Conservation (phyloP, 202 grass and related monocot species). For the Panicum virgatum region DNA sequence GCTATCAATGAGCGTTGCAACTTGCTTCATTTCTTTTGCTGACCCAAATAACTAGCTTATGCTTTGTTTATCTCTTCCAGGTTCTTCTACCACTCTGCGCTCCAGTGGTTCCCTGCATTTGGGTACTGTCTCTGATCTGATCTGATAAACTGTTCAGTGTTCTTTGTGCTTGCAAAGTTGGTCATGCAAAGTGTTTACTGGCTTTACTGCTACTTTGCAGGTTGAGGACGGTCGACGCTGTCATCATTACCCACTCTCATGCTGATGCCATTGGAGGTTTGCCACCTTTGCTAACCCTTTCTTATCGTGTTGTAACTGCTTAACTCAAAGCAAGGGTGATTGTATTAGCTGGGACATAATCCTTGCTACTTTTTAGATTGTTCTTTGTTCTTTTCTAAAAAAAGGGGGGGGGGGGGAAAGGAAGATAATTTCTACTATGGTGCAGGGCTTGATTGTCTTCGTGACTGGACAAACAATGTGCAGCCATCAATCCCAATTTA, state of each 20-base stretch:
- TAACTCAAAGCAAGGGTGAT: constrained; percentile 6
- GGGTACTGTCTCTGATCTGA: constrained; percentile 46
- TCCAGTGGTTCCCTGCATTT: constrained; percentile 81
- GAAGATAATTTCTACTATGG: constrained; percentile 10
- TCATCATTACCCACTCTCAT: constrained; percentile 96
- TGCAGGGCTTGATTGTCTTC: constrained; percentile 89
- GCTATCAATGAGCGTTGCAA: not conserved
- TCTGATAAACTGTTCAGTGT: not conserved
- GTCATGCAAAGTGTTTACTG: not conserved
- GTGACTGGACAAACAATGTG: constrained; percentile 97
- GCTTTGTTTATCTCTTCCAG: constrained; percentile 46
- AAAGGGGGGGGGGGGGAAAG: not conserved
- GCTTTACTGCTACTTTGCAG: constrained; percentile 39
- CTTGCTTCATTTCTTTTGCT: not conserved
- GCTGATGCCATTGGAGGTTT: constrained; percentile 96
- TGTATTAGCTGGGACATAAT: not conserved
- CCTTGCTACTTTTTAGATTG: not conserved
- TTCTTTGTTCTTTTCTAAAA: constrained; percentile 31
- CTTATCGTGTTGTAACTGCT: not conserved
- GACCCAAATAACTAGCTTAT: not conserved
- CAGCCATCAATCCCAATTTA: constrained; percentile 88
- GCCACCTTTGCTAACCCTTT: constrained; percentile 18
- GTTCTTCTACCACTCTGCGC: constrained; percentile 89
- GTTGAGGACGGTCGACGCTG: constrained; percentile 73
- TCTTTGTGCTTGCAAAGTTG: constrained; percentile 18